Evolutionary conservation across 2,329 filamentous ascomycete genomes (phyloP), one percentile per base, ranked within the genome.

Genomic region (Phyllosticta paracitricarpa): DNA sequence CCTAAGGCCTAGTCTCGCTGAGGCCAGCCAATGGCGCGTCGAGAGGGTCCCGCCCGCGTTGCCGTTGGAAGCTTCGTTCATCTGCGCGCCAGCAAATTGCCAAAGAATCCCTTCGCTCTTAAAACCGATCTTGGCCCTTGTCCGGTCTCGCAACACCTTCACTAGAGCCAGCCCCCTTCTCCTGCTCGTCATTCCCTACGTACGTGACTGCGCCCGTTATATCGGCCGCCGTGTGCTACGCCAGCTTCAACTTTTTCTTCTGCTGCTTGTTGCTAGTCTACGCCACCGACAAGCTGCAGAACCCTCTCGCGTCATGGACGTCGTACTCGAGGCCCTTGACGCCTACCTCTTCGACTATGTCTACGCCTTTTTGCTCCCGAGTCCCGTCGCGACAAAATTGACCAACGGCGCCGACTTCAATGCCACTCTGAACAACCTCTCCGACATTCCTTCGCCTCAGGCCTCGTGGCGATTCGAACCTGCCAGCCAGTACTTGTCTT

Each of bases 321-420:
- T 97, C 77, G 85, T 94, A 54, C 87, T 97, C 66, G 92, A 97
- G 76, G 69, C 92, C 63, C 82, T 84, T 76, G 93, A 97, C 77
- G 89, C 87, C 68, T 90, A 88, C 70, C 69, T 92, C 65, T 88
- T 88, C 75, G 93, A 97, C 77, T 84, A 87, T 67, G 68, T 89
- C 62, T 97, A 95, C 72, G 87, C 91, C 57, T 80, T 77, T 40
- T 67, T 88, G 5, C 78, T 89, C n/a, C 91, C 92, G 7, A 78
- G 78, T 54, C 78, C 76, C 30, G 76, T 79, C 77, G 78, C 64
- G 72, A n/a, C 57, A 25, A 48, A 57, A 10, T 30, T 53, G 25
- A 54, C 33, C 56, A 61, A 59, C 57, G n/a, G 25, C 25, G 51
- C 53, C 51, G 55, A 56, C 54, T 64, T 79, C 66, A 86, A 88